phyloP scores from a whole-genome alignment of 148 eudicot species.

The Arctostaphylos glauca region DNA sequence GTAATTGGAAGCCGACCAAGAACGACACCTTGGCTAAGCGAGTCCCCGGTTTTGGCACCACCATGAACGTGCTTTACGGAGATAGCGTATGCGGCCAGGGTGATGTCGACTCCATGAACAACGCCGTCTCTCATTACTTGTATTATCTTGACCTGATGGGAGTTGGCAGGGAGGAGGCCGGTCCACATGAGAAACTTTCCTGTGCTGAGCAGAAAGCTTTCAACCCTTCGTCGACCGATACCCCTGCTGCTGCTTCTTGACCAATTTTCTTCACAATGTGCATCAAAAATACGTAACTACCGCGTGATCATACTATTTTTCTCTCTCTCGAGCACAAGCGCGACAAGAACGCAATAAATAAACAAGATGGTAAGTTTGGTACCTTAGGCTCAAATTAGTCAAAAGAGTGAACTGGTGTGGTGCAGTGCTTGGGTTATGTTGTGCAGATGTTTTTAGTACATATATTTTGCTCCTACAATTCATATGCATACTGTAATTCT shows the following conservation, averaged over 20 bases:
- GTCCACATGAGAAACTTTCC: conserved; percentile 57
- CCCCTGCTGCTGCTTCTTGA: conserved; percentile 37
- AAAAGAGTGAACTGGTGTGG: conserved; percentile 2
- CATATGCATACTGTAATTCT: conserved; percentile 10
- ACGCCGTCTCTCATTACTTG: conserved; percentile 65
- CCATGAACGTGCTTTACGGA: conserved; percentile 86
- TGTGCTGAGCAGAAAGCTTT: conserved; percentile 79
- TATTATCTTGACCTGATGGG: conserved; percentile 86
- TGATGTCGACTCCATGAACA: conserved; percentile 70
- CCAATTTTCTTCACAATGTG: not conserved
- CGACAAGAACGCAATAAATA: not conserved
- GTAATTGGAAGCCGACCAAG: conserved; percentile 85
- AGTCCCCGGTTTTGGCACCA: conserved; percentile 81
- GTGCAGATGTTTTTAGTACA: conserved; percentile 4
- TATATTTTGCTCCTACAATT: conserved; percentile 15
- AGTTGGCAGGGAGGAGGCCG: conserved; percentile 75
- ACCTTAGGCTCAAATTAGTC: not conserved
- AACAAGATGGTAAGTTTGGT: conserved; percentile 4
- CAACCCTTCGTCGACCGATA: conserved; percentile 43
- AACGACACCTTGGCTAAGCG: conserved; percentile 80
- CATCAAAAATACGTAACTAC: not conserved
- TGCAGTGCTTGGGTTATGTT: not conserved
- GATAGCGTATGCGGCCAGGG: conserved; percentile 79
- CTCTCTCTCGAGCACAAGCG: not conserved
- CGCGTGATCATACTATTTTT: not conserved